Conservation (phyloP, 495 filamentous ascomycete species). For the Annulohypoxylon maeteangense region DNA sequence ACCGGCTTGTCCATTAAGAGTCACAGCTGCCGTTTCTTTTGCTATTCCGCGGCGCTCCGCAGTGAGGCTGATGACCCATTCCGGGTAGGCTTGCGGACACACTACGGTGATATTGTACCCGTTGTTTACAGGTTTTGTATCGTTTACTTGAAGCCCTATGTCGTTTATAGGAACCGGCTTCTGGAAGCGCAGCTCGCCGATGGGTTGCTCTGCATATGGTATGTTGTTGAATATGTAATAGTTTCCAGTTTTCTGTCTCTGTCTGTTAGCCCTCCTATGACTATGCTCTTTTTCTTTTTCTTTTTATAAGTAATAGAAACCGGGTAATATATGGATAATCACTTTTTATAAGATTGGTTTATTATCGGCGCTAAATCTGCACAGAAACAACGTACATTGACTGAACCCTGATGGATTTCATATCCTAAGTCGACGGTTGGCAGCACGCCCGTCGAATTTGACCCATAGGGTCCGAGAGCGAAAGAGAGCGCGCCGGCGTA, state of each 20-base stretch:
- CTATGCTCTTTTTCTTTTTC: not conserved
- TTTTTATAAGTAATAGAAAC: not conserved
- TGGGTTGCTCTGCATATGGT: constrained; percentile 35
- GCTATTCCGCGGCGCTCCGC: constrained; percentile 20
- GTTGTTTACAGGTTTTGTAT: constrained; percentile 8
- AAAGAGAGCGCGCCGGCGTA: not conserved
- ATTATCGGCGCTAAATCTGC: not conserved
- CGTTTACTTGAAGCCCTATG: not conserved
- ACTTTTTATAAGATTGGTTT: not conserved
- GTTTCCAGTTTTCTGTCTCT: constrained; percentile 24
- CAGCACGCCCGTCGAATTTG: not conserved
- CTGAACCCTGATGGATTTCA: constrained; percentile 26
- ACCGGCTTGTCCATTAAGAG: constrained; percentile 18
- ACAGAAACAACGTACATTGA: constrained; percentile 26
- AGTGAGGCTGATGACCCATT: constrained; percentile 30
- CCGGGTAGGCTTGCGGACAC: constrained; percentile 40
- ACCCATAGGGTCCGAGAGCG: constrained; percentile 4
- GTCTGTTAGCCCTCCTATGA: not conserved
- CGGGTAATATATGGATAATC: not conserved
- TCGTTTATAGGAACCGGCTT: constrained; percentile 17
- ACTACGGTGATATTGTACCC: constrained; percentile 10
- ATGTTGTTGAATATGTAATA: constrained; percentile 42
- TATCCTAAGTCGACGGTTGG: constrained; percentile 36
- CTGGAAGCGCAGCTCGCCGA: constrained; percentile 29
- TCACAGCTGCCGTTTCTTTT: not conserved